These are phyloP conservation scores for Solanum appendiculatum DNA, from an alignment of 257 asterid genomes.

Conservation along the genomic window DNA sequence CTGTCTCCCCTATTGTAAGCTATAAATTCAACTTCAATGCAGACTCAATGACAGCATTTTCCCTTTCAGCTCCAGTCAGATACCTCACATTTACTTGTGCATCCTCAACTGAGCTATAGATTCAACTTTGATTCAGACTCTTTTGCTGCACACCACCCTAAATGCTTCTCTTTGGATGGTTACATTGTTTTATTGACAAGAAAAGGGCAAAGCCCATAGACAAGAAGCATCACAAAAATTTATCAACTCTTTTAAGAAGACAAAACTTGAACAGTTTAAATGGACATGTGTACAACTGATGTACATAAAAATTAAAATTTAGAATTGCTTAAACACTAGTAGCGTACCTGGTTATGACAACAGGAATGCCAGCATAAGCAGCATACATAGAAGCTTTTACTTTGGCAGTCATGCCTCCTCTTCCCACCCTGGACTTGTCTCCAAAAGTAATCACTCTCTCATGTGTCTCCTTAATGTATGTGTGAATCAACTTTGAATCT, in stretches of 20 bases:
- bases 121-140: background rate
- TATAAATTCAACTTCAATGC: background rate
- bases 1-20: background rate
- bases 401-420: constrained; percentile 96
- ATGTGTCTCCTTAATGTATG: constrained; percentile 53
- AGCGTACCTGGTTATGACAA: constrained; percentile 60
- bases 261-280: background rate
- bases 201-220: background rate
- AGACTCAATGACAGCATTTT: background rate
- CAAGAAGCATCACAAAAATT: background rate
- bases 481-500: constrained; percentile 47
- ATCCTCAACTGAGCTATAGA: background rate
- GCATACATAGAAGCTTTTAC: constrained; percentile 75
- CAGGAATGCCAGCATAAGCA: constrained; percentile 65
- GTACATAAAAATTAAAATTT: background rate
- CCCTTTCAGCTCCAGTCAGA: background rate
- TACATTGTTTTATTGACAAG: background rate
- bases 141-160: background rate
- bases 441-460: constrained; percentile 57
- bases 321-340: background rate
- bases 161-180: background rate
- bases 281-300: background rate
- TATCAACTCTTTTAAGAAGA: background rate
- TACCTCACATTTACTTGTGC: background rate
- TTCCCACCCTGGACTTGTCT: constrained; percentile 82